Evolutionary conservation across 2,329 filamentous ascomycete genomes (phyloP).

Genomic region (Penicillium sp.): DNA sequence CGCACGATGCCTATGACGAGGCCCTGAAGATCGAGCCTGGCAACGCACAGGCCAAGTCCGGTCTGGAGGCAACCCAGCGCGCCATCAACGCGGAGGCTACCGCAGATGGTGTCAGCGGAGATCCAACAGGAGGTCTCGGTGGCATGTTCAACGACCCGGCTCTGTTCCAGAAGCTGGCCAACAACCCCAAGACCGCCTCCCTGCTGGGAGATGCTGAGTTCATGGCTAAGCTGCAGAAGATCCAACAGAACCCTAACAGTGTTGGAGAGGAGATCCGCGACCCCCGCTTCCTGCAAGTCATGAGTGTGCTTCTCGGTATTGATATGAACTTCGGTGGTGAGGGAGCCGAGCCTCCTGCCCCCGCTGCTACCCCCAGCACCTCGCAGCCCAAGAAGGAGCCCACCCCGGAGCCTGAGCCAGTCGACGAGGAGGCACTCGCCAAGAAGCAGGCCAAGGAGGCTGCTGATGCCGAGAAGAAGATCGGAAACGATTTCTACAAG

Average conservation of each 20-base stretch:
- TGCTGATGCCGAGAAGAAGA: conserved; percentile 89
- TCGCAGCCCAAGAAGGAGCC: conserved; percentile 56
- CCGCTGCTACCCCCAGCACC: conserved; percentile 59
- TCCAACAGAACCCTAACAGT: conserved; percentile 77
- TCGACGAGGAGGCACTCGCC: conserved; percentile 78
- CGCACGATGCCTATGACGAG: conserved; percentile 86
- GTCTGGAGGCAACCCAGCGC: conserved; percentile 78
- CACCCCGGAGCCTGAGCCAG: conserved; percentile 61
- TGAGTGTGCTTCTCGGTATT: conserved; percentile 89
- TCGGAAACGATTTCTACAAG: conserved; percentile 96
- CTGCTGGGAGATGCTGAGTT: conserved; percentile 80
- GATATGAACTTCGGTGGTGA: conserved; percentile 73
- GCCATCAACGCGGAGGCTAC: conserved; percentile 77
- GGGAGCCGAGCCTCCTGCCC: conserved; percentile 61
- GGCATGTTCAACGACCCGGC: conserved; percentile 93
- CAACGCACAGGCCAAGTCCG: conserved; percentile 90
- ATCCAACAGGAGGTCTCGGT: conserved; percentile 74
- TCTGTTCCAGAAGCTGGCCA: conserved; percentile 83
- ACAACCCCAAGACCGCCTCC: conserved; percentile 86
- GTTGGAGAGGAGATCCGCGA: conserved; percentile 81
- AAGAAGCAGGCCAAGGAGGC: conserved; percentile 89
- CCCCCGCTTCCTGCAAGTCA: conserved; percentile 87
- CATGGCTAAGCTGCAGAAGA: conserved; percentile 81
- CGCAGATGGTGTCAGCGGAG: conserved; percentile 59
- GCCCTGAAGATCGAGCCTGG: conserved; percentile 89